Conservation (phyloP, 1,284 basidiomycete species). For the Entoloma clypeatum region DNA sequence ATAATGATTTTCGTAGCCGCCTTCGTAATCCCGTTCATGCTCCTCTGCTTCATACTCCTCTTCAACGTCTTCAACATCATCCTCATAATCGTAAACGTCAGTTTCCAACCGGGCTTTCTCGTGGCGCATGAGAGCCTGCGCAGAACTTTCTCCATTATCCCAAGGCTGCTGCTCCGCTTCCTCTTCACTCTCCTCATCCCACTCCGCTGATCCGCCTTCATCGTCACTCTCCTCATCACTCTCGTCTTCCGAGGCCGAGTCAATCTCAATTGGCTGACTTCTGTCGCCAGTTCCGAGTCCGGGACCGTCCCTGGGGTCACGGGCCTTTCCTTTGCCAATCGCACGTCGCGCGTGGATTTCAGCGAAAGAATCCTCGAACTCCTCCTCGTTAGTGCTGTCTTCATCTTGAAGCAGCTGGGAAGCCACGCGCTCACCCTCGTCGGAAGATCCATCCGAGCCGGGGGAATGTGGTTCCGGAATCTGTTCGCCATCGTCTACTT, state of each 20-base stretch:
- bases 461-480: slow-evolving; percentile 6
- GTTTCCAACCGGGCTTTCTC: slow-evolving; percentile 21
- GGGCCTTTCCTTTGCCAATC: slow-evolving; percentile 52
- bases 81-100: slow-evolving; percentile 25
- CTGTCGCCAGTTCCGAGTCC: slow-evolving; percentile 40
- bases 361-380: slow-evolving; percentile 56
- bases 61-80: slow-evolving; percentile 22
- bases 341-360: slow-evolving; percentile 44
- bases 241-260: slow-evolving; percentile 30
- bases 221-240: slow-evolving; percentile 15
- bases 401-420: slow-evolving; percentile 19
- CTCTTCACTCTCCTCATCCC: slow-evolving; percentile 21
- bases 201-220: slow-evolving; percentile 17
- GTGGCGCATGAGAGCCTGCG: slow-evolving; percentile 18
- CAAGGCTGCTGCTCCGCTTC: slow-evolving; percentile 16
- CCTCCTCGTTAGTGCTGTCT: slow-evolving; percentile 29
- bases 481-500: slow-evolving; percentile 29
- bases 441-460: slow-evolving; percentile 11
- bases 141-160: slow-evolving; percentile 18
- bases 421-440: slow-evolving; percentile 18
- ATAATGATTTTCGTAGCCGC: slow-evolving; percentile 23
- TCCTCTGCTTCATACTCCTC: slow-evolving; percentile 16
- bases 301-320: slow-evolving; percentile 55
- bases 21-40: slow-evolving; percentile 26
- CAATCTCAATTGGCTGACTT: slow-evolving; percentile 46